A percentile compares a stretch with the other conserved stretches of the same genome.
Conservation (phyloP, 2,329 filamentous ascomycete genomes). For the Drechmeria coniospora region DNA sequence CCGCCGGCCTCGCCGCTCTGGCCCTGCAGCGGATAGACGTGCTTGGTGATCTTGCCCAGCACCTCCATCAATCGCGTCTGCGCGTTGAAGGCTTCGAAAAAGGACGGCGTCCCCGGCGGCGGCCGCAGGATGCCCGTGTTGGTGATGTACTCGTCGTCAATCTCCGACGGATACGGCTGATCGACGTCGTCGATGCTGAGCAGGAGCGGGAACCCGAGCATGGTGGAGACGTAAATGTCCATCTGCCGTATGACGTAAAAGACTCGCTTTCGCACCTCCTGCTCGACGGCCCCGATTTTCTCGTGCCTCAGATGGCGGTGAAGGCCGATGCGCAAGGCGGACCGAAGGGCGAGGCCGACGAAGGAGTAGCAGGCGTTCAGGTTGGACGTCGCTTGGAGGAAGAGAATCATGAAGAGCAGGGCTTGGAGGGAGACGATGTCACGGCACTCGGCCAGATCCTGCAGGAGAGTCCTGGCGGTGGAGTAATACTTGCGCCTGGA, state of each 20-base stretch:
- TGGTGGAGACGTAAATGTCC: slow-evolving; percentile 53
- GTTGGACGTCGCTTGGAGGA: slow-evolving; percentile 65
- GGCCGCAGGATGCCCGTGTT: slow-evolving; percentile 38
- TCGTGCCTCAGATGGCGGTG: slow-evolving; percentile 57
- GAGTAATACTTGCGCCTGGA: slow-evolving; percentile 59
- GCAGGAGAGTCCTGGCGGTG: slow-evolving; percentile 47
- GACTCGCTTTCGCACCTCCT: slow-evolving; percentile 46
- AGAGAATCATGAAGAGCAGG: slow-evolving; percentile 66
- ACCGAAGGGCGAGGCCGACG: slow-evolving; percentile 61
- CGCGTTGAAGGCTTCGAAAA: slow-evolving; percentile 51
- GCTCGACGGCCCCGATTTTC: slow-evolving; percentile 45
- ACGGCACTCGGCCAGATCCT: slow-evolving; percentile 52
- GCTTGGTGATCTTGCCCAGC: slow-evolving; percentile 47
- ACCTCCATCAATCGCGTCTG: slow-evolving; percentile 49
- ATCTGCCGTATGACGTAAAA: slow-evolving; percentile 57
- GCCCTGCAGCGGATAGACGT: slow-evolving; percentile 49
- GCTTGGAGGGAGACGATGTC: slow-evolving; percentile 62
- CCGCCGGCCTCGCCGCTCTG: too few species aligned
- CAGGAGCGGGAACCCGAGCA: slow-evolving; percentile 50
- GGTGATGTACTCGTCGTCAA: slow-evolving; percentile 55
- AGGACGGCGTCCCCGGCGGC: slow-evolving; percentile 39
- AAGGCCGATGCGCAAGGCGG: slow-evolving; percentile 61
- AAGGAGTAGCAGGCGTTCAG: slow-evolving; percentile 69
- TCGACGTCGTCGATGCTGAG: slow-evolving; percentile 51
- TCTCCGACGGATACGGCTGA: slow-evolving; percentile 46